Percentiles rank a stretch among this genome's conserved stretches.
Evolutionary conservation across 78 protist species (phyloP).

Genomic region (Dictyostelium discoideum): DNA sequence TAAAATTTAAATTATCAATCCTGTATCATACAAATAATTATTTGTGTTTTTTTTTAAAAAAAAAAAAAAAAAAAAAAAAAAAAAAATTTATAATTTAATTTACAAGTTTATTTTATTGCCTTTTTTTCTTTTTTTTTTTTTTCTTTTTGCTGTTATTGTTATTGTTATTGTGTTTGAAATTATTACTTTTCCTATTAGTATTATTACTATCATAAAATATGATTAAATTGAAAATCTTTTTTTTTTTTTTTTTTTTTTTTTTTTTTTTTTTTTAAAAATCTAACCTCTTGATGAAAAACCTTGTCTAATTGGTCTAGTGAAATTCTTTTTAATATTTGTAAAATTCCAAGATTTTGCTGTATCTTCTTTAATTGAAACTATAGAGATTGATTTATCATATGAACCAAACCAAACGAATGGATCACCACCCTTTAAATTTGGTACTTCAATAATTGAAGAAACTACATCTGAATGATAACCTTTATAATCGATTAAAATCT

Average conservation of each 20-base stretch:
- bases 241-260: neutral
- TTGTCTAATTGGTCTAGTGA: neutral
- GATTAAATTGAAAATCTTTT: too few relatives aligned
- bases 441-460: conserved; percentile 56
- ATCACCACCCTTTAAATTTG: conserved; percentile 61
- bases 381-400: conserved; percentile 37
- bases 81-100: too few relatives aligned
- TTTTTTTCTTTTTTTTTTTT: too few relatives aligned
- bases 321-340: conserved; percentile 11
- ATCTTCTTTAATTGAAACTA: neutral
- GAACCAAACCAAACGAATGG: conserved; percentile 58
- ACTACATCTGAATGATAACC: conserved; percentile 60
- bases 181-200: neutral
- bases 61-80: too few relatives aligned
- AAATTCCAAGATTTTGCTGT: conserved; percentile 3
- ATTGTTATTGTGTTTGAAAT: too few relatives aligned
- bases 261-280: neutral
- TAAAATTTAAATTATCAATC: too few relatives aligned
- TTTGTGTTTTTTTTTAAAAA: too few relatives aligned
- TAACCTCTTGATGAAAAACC: conserved; percentile 66
- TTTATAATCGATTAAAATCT: conserved; percentile 3
- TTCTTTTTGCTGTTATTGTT: too few relatives aligned
- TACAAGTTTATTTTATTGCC: too few relatives aligned
- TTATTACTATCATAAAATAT: too few relatives aligned
- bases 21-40: too few relatives aligned